A percentile compares a stretch with the other conserved stretches of the same genome.
These are phyloP conservation scores for Tylopilus vinaceipallidus DNA, from an alignment of 768 basidiomycete genomes.

Conservation along the genomic window DNA sequence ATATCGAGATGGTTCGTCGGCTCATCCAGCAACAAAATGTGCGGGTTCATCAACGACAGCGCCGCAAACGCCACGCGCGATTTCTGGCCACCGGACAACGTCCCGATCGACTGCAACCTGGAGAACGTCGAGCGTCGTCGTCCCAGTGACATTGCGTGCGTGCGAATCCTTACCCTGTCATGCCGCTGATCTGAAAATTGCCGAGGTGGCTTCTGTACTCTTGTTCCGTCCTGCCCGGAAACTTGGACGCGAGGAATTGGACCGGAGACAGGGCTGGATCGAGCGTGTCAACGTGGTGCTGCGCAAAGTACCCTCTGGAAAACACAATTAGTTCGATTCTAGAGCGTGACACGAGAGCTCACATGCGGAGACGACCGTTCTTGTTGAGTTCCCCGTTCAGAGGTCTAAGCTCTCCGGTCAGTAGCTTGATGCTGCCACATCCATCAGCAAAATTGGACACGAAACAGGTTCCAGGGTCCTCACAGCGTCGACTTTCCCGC, in stretches of 20 bases:
- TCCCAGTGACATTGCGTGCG: too few relatives aligned
- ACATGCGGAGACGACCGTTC: conserved; percentile 92
- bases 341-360: conserved; percentile 25
- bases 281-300: conserved; percentile 93
- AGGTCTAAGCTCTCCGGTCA: conserved; percentile 21
- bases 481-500: conserved; percentile 95
- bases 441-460: conserved; percentile 3
- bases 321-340: background rate
- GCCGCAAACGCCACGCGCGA: conserved; percentile 91
- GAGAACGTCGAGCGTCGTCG: too few relatives aligned
- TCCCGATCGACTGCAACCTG: conserved; percentile 86
- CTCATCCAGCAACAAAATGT: conserved; percentile 94
- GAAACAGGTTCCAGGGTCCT: conserved; percentile 23
- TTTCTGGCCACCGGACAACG: conserved; percentile 94
- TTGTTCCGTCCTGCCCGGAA: conserved; percentile 93
- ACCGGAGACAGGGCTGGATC: conserved; percentile 86
- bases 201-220: conserved; percentile 95
- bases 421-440: conserved; percentile 74
- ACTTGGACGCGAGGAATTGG: conserved; percentile 86
- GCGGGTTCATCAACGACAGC: conserved; percentile 83
- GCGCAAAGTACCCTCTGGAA: conserved; percentile 84
- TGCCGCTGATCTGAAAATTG: conserved; percentile 95
- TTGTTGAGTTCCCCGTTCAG: conserved; percentile 74
- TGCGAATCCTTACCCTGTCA: conserved; percentile 91
- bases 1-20: conserved; percentile 97